phyloP scores from a whole-genome alignment of 257 asterid genomes.

The Solanum lycopersicoides region DNA sequence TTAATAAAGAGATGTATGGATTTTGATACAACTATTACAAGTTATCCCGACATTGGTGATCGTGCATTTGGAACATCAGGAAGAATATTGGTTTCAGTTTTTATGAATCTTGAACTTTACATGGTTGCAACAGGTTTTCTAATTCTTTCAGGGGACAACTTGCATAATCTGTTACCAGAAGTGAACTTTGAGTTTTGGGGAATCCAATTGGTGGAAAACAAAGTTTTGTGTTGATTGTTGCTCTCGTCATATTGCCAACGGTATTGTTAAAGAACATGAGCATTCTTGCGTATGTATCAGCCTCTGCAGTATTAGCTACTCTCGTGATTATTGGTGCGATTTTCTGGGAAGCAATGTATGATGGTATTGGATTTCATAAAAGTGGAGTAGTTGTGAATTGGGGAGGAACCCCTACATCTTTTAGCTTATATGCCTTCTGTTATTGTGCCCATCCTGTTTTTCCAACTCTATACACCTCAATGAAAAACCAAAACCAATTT shows the following conservation, averaged over 20 bases:
- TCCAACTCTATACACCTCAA: conserved; percentile 80
- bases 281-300: conserved; percentile 73
- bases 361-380: conserved; percentile 50
- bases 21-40: conserved; percentile 46
- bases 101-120: conserved; percentile 65
- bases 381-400: conserved; percentile 28
- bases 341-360: conserved; percentile 51
- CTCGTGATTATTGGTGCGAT: conserved; percentile 50
- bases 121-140: conserved; percentile 85
- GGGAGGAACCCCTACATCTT: conserved; percentile 60
- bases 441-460: conserved; percentile 97
- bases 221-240: conserved; percentile 40
- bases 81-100: conserved; percentile 38
- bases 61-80: conserved; percentile 69
- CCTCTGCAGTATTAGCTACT: conserved; percentile 71
- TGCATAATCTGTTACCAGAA: conserved; percentile 38
- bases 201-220: conserved; percentile 30
- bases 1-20: conserved; percentile 79
- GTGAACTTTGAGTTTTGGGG: conserved; percentile 22
- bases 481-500: conserved; percentile 59
- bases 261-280: conserved; percentile 68
- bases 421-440: conserved; percentile 77
- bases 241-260: conserved; percentile 54
- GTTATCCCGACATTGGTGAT: conserved; percentile 71
- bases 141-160: conserved; percentile 79